Conservation (phyloP, 2,329 filamentous ascomycete genomes). For the Paracoccidioides brasiliensis region DNA sequence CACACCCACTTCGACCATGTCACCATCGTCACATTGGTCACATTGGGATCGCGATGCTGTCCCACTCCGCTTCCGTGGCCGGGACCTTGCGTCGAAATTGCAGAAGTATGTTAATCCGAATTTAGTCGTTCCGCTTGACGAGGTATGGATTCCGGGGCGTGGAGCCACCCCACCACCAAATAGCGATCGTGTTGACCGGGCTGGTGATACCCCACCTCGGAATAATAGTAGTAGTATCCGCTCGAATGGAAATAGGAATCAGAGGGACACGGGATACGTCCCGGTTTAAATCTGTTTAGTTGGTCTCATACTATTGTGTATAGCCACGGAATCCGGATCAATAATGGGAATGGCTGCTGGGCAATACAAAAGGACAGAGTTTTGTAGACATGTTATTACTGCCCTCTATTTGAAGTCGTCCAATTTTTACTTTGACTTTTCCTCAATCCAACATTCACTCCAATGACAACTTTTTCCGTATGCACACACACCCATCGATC, state of each 20-base stretch:
- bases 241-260: background rate
- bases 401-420: too few species aligned
- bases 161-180: background rate
- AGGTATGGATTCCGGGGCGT: conserved; percentile 31
- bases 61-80: conserved; percentile 28
- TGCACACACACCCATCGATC: too few species aligned
- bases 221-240: background rate
- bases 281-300: background rate
- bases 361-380: too few species aligned
- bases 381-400: too few species aligned
- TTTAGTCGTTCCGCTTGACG: conserved; percentile 31
- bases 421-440: too few species aligned
- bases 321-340: too few species aligned
- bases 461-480: background rate
- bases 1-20: conserved; percentile 26
- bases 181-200: background rate
- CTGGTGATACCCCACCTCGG: background rate
- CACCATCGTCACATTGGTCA: conserved; percentile 30
- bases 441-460: too few species aligned
- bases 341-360: too few species aligned
- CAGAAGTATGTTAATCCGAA: conserved; percentile 37
- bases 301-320: too few species aligned
- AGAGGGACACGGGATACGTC: background rate
- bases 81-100: conserved; percentile 27
- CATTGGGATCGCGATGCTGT: conserved; percentile 32